These are phyloP conservation scores for Skeletonema costatum DNA, from an alignment of 108 stramenopile species.

Conservation along the genomic window DNA sequence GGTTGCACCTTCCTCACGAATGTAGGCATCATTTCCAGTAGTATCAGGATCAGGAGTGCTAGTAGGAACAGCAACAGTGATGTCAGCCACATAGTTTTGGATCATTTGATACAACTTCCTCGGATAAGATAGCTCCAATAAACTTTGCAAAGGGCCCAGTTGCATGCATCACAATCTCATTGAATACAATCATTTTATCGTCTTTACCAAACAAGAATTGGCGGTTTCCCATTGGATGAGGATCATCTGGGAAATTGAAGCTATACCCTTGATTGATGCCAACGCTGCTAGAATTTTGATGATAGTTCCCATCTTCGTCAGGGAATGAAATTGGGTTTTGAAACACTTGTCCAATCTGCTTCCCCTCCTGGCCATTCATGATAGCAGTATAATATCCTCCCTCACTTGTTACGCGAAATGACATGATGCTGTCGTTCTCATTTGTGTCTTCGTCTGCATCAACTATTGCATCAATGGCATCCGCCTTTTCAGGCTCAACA, in stretches of 20 bases:
- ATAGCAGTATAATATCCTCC: background rate
- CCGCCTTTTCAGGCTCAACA: background rate
- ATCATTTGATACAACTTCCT: background rate
- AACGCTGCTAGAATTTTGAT: background rate
- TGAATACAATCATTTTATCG: background rate
- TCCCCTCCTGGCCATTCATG: background rate
- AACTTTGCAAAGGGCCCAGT: background rate
- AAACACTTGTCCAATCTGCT: background rate
- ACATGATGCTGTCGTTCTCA: background rate
- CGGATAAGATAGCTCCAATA: background rate
- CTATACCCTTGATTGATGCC: background rate
- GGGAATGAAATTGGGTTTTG: background rate
- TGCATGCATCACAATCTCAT: background rate
- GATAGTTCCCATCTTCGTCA: background rate
- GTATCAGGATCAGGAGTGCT: no score
- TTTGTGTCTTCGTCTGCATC: background rate
- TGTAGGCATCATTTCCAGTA: background rate
- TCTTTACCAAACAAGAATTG: background rate
- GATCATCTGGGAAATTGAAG: background rate
- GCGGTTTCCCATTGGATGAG: background rate
- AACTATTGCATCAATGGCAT: background rate
- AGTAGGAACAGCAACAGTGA: background rate
- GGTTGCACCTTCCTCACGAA: background rate
- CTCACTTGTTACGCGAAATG: background rate
- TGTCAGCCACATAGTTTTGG: background rate